These are phyloP conservation scores for Ascoidea tarda DNA, from an alignment of 805 yeast species.

Conservation along the genomic window DNA sequence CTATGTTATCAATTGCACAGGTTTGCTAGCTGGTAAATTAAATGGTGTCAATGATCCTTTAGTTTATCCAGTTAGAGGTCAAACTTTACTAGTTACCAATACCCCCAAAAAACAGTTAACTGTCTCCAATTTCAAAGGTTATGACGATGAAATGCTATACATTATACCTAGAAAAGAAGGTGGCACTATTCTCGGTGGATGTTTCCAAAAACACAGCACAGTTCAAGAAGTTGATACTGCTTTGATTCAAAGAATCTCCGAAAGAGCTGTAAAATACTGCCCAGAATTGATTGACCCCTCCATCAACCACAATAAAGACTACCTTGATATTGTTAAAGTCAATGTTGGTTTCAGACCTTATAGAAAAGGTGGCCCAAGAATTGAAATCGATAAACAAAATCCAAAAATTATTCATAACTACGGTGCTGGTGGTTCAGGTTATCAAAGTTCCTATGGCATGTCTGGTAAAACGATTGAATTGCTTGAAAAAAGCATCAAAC, in stretches of 20 bases:
- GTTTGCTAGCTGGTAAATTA: conserved; percentile 30
- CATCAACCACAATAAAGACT: conserved; percentile 13
- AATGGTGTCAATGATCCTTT: conserved; percentile 30
- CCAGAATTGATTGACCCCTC: conserved; percentile 20
- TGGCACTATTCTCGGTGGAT: conserved; percentile 56
- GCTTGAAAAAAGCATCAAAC: too few relatives aligned
- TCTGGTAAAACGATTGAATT: too few relatives aligned
- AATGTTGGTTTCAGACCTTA: conserved; percentile 62
- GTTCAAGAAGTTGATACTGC: conserved; percentile 22
- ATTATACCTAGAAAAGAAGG: conserved; percentile 64
- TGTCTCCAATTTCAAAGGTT: conserved; percentile 11
- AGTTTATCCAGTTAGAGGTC: conserved; percentile 45
- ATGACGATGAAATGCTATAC: conserved; percentile 23
- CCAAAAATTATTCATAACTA: conserved; percentile 40
- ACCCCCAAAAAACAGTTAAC: conserved; percentile 22
- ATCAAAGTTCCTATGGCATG: conserved; percentile 52
- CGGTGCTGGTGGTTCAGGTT: conserved; percentile 70
- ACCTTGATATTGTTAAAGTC: conserved; percentile 30
- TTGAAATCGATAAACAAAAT: conserved; percentile 23
- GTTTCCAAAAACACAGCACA: conserved; percentile 8
- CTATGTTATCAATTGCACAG: conserved; percentile 44
- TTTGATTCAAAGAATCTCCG: conserved; percentile 31
- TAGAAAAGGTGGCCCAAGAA: conserved; percentile 42
- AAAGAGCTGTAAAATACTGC: conserved; percentile 23
- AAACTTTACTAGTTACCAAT: conserved; percentile 38